These are phyloP conservation scores for Tubosaeta brunneosetosa DNA, from an alignment of 768 basidiomycete genomes.

Conservation along the genomic window DNA sequence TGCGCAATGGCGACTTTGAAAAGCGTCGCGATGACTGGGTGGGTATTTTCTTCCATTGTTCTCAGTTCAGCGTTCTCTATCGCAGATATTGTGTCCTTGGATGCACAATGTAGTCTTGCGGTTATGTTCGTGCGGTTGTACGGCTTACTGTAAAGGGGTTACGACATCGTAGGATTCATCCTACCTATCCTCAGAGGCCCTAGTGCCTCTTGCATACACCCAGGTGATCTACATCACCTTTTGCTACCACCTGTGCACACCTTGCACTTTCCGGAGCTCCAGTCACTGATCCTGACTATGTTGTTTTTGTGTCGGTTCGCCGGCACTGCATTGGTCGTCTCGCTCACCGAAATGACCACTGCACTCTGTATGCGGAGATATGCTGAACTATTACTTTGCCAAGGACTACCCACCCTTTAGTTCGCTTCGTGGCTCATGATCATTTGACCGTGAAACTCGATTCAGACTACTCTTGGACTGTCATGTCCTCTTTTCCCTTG, in stretches of 20 bases:
- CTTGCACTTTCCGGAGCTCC: neutral
- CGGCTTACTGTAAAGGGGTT: conserved; percentile 1
- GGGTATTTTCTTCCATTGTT: conserved; percentile 3
- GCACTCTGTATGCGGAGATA: conserved; percentile 17
- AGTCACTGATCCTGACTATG: neutral
- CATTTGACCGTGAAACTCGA: conserved; percentile 25
- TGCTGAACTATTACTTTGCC: neutral
- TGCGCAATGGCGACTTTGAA: conserved; percentile 21
- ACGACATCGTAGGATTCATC: neutral
- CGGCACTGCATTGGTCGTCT: conserved; percentile 4
- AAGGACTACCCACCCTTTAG: conserved; percentile 15
- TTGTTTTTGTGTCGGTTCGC: conserved; percentile 9
- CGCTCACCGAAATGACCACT: neutral
- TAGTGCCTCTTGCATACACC: no score
- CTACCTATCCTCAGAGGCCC: no score
- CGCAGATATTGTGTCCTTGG: conserved; percentile 15
- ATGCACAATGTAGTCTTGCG: conserved; percentile 5
- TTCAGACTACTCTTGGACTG: conserved; percentile 34
- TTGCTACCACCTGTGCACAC: neutral
- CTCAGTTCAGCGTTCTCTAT: conserved; percentile 15
- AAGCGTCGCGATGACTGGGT: conserved; percentile 28
- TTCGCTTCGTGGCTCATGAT: conserved; percentile 28
- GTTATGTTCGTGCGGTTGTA: neutral
- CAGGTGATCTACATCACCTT: neutral
- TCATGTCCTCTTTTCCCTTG: conserved; percentile 7